A percentile compares a stretch with the other conserved stretches of the same genome.
Evolutionary conservation across 1,284 basidiomycete genomes (phyloP).

Genomic region (Pseudozyma sp.): DNA sequence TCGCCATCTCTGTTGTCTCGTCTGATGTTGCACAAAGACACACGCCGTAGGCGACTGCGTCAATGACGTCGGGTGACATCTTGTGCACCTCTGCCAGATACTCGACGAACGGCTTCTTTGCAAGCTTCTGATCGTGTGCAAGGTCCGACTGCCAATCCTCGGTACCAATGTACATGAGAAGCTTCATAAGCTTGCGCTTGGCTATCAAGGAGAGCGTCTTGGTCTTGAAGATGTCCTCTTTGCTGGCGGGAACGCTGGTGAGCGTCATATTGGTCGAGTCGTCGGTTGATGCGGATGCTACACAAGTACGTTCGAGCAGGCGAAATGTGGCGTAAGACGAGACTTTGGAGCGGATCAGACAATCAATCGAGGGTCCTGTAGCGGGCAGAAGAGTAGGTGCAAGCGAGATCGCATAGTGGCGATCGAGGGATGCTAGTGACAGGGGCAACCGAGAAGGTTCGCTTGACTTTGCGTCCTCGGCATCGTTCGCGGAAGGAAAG

Average conservation of each 20-base stretch:
- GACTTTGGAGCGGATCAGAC: conserved; percentile 85
- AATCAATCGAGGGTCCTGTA: conserved; percentile 81
- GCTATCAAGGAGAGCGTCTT: conserved; percentile 81
- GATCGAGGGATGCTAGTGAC: conserved; percentile 40
- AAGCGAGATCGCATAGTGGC: conserved; percentile 85
- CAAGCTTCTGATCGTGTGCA: conserved; percentile 4
- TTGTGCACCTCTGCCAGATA: conserved; percentile 77
- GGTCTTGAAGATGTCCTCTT: conserved; percentile 93
- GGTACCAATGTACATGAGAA: conserved; percentile 72
- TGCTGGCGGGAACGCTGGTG: conserved; percentile 81
- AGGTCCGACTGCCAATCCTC: conserved; percentile 33
- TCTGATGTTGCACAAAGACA: conserved; percentile 59
- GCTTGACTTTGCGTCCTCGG: background rate
- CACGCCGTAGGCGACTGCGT: conserved; percentile 64
- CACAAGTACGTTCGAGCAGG: conserved; percentile 75
- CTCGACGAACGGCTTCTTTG: conserved; percentile 56
- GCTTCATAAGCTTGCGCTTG: conserved; percentile 92
- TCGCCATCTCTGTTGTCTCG: conserved; percentile 40
- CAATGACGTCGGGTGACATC: conserved; percentile 73
- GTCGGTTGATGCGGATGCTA: conserved; percentile 7
- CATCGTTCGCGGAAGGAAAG: conserved; percentile 25
- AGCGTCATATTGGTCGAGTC: conserved; percentile 8
- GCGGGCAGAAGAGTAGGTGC: conserved; percentile 85
- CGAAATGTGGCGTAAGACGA: conserved; percentile 90
- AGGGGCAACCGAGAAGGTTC: conserved; percentile 26